A percentile compares a stretch with the other conserved stretches of the same genome.
Conservation (phyloP, 1,139 yeast genomes). For the Debaryomyces robertsiae region DNA sequence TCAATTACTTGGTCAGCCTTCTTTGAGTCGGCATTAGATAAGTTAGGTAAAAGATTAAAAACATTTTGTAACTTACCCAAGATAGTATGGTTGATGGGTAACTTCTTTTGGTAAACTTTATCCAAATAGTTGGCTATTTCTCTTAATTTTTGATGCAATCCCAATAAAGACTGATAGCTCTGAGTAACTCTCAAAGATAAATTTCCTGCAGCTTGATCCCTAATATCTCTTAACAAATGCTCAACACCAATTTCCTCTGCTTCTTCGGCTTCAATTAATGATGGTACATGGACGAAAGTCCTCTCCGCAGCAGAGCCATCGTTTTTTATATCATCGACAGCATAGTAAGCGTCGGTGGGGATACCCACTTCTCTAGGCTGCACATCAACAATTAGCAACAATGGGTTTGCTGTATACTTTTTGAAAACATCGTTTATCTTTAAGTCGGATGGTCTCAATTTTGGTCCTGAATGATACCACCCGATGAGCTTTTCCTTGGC, state of each 20-base stretch:
- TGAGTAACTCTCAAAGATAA: slow-evolving; percentile 84
- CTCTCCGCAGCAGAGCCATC: slow-evolving; percentile 95
- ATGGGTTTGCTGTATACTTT: slow-evolving; percentile 79
- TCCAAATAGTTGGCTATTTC: slow-evolving; percentile 81
- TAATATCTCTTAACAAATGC: slow-evolving; percentile 87
- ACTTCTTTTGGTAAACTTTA: slow-evolving; percentile 66
- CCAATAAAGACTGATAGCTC: slow-evolving; percentile 85
- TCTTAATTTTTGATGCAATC: slow-evolving; percentile 75
- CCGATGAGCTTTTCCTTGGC: slow-evolving; percentile 96
- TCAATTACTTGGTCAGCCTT: slow-evolving; percentile 12
- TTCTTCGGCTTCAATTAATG: slow-evolving; percentile 94
- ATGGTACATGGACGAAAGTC: slow-evolving; percentile 92
- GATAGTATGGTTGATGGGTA: slow-evolving; percentile 89
- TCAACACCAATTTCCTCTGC: slow-evolving; percentile 99
- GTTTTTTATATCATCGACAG: slow-evolving; percentile 93
- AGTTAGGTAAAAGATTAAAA: slow-evolving; percentile 87
- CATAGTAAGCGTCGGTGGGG: slow-evolving; percentile 94
- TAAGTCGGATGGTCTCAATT: slow-evolving; percentile 82
- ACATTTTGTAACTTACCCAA: slow-evolving; percentile 93
- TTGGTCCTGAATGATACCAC: slow-evolving; percentile 99
- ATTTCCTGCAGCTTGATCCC: slow-evolving; percentile 96
- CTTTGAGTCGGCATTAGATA: slow-evolving; percentile 38
- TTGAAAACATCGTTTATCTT: slow-evolving; percentile 89
- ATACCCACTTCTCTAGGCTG: slow-evolving; percentile 80
- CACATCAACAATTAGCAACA: slow-evolving; percentile 88